These are phyloP conservation scores for Oxytropis ochrocephala DNA, from an alignment of 306 rosid species.

Conservation along the genomic window DNA sequence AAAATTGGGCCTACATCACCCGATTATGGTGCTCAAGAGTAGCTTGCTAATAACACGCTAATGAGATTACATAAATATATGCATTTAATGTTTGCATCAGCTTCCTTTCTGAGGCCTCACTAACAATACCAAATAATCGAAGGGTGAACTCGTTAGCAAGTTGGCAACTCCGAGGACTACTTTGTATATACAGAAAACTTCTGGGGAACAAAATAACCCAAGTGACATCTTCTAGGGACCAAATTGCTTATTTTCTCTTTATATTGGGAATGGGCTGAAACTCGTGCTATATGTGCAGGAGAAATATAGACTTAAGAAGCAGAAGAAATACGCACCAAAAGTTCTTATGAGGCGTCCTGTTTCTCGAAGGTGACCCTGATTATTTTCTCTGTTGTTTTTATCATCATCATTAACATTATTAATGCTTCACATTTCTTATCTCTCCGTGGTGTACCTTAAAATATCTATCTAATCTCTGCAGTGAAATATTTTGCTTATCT, in stretches of 20 bases:
- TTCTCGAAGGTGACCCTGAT: slow-evolving; percentile 55
- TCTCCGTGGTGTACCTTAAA: not conserved
- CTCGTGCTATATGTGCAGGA: slow-evolving; percentile 48
- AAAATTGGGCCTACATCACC: not conserved
- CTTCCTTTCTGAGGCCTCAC: not conserved
- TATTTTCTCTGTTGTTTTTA: not conserved
- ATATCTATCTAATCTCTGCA: no score
- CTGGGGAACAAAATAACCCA: not conserved
- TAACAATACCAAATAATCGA: not conserved
- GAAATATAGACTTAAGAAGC: slow-evolving; percentile 88
- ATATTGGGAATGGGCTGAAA: slow-evolving; percentile 12
- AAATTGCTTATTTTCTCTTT: not conserved
- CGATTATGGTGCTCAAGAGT: not conserved
- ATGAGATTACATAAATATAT: not conserved
- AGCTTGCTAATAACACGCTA: not conserved
- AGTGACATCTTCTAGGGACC: not conserved
- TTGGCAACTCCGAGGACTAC: not conserved
- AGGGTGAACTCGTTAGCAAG: slow-evolving; percentile 1
- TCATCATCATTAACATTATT: not conserved
- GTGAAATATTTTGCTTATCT: no score
- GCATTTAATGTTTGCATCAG: not conserved
- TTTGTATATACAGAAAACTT: not conserved
- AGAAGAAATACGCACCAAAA: slow-evolving; percentile 90
- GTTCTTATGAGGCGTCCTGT: slow-evolving; percentile 81
- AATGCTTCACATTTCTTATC: not conserved